Evolutionary conservation across 2,329 filamentous ascomycete species (phyloP).

Genomic region (Penicillium sp.): DNA sequence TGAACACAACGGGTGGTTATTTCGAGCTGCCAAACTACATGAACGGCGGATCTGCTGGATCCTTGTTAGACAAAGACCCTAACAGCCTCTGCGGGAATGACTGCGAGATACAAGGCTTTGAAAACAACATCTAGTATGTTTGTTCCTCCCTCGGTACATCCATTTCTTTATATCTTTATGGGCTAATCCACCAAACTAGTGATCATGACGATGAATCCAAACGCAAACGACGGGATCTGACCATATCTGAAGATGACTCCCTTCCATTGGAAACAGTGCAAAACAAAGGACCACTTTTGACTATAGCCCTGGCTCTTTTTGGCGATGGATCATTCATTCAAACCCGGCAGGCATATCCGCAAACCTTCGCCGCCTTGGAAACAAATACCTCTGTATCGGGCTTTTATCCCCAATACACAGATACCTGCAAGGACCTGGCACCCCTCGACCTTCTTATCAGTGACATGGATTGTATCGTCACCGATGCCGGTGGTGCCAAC

Average conservation of each 20-base stretch:
- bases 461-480: background rate
- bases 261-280: background rate
- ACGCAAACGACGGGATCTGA: background rate
- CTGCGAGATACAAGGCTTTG: background rate
- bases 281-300: constrained; percentile 22
- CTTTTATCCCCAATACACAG: background rate
- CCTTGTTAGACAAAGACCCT: constrained; percentile 13
- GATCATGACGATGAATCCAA: background rate
- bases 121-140: background rate
- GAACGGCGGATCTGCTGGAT: constrained; percentile 22
- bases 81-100: background rate
- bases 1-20: constrained; percentile 32
- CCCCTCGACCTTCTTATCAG: background rate
- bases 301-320: constrained; percentile 23
- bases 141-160: background rate
- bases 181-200: background rate
- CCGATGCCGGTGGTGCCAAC: background rate
- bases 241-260: background rate
- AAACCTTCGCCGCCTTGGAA: constrained; percentile 3
- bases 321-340: constrained; percentile 19
- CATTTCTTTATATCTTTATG: background rate
- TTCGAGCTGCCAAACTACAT: constrained; percentile 34
- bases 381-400: background rate
- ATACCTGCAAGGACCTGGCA: background rate
- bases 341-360: background rate